These are phyloP conservation scores for Globisporangium spiculum DNA, from an alignment of 352 stramenopile species.

Conservation along the genomic window DNA sequence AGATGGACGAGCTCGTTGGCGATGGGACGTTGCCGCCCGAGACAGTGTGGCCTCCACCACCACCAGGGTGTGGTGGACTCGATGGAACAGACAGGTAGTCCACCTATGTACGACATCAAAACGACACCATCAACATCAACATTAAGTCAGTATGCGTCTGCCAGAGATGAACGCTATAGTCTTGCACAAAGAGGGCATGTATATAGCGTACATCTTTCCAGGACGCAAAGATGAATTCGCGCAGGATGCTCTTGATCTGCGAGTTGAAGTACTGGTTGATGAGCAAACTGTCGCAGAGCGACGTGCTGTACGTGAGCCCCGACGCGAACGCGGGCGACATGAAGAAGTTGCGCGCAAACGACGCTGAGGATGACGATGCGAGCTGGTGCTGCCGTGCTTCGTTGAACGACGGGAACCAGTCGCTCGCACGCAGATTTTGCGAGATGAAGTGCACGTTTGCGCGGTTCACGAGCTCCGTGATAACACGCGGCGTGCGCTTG, in stretches of 20 bases:
- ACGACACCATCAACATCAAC: slow-evolving; percentile 7
- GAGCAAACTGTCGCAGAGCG: slow-evolving; percentile 80
- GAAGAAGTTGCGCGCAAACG: slow-evolving; percentile 78
- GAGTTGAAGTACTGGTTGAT: slow-evolving; percentile 90
- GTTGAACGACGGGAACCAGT: slow-evolving; percentile 52
- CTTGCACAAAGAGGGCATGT: background rate
- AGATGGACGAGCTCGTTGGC: slow-evolving; percentile 32
- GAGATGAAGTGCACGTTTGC: slow-evolving; percentile 83
- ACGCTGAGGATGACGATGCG: slow-evolving; percentile 43
- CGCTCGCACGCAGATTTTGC: slow-evolving; percentile 64
- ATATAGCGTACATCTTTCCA: slow-evolving; percentile 48
- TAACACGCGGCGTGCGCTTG: slow-evolving; percentile 52
- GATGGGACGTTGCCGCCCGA: slow-evolving; percentile 15
- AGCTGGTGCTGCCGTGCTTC: slow-evolving; percentile 27
- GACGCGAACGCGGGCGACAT: slow-evolving; percentile 79
- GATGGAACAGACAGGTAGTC: slow-evolving; percentile 33
- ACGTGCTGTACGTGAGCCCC: slow-evolving; percentile 83
- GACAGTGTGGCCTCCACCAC: background rate
- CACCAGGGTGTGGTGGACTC: slow-evolving; percentile 17
- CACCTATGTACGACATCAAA: slow-evolving; percentile 15
- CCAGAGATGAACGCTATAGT: background rate
- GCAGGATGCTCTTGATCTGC: slow-evolving; percentile 85
- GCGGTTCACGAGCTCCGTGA: slow-evolving; percentile 79
- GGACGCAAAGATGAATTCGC: slow-evolving; percentile 84
- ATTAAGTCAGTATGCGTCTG: background rate